A percentile compares a stretch with the other conserved stretches of the same genome.
phyloP scores from a whole-genome alignment of 805 yeast genomes.

The Candida namnaoensis region DNA sequence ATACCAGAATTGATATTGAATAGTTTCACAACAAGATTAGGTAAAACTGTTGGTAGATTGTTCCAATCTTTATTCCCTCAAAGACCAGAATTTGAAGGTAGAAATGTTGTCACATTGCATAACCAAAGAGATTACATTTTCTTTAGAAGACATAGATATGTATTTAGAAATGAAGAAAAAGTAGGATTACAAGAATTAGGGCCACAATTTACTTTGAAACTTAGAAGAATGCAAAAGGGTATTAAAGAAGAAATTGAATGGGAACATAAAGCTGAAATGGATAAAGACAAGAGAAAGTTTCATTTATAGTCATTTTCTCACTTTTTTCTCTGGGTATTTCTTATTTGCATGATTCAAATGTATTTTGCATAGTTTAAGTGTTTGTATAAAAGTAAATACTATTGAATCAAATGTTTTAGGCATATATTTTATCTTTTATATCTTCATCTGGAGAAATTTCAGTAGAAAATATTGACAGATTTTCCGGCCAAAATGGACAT shows the following conservation, averaged over 20 bases:
- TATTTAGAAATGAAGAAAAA: slow-evolving; percentile 81
- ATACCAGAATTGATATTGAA: slow-evolving; percentile 88
- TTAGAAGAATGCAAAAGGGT: slow-evolving; percentile 87
- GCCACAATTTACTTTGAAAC: slow-evolving; percentile 87
- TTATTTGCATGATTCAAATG: too few relatives aligned
- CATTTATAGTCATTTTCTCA: slow-evolving; percentile 38
- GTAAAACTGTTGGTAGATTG: slow-evolving; percentile 85
- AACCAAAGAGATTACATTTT: slow-evolving; percentile 94
- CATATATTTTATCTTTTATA: too few relatives aligned
- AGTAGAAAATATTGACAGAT: too few relatives aligned
- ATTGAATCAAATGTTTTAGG: too few relatives aligned
- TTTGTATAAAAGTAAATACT: too few relatives aligned
- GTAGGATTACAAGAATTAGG: slow-evolving; percentile 96
- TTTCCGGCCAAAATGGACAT: too few relatives aligned
- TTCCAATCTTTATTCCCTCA: slow-evolving; percentile 92
- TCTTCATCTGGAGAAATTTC: too few relatives aligned
- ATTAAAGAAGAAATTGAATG: slow-evolving; percentile 87
- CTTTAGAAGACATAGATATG: slow-evolving; percentile 90
- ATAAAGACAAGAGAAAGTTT: slow-evolving; percentile 89
- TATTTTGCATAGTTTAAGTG: too few relatives aligned
- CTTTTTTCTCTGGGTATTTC: background rate
- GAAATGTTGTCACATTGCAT: slow-evolving; percentile 93
- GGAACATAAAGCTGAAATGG: slow-evolving; percentile 97
- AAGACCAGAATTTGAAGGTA: slow-evolving; percentile 86
- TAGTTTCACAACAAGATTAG: slow-evolving; percentile 87